Evolutionary conservation across 208 protist species (phyloP).

Genomic region (Acanthamoeba polyphaga): DNA sequence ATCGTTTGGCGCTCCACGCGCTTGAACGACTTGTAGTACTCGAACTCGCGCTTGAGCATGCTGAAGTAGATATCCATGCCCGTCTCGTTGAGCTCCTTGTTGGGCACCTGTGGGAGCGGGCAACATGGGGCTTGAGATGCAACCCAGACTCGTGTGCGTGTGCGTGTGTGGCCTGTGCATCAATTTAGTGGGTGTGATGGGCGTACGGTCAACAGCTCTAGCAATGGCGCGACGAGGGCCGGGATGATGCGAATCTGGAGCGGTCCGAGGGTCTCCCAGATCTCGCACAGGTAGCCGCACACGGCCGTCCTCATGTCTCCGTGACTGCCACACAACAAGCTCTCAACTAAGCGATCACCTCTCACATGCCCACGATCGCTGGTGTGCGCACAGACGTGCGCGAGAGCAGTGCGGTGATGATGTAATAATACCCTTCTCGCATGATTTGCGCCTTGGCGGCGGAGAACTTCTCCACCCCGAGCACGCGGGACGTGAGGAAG

Average conservation of each 20-base stretch:
- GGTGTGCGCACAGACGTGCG: background rate
- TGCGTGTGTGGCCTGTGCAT: too few species aligned
- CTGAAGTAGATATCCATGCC: constrained; percentile 69
- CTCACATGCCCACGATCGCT: background rate
- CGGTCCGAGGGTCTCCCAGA: background rate
- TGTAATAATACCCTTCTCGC: constrained; percentile 29
- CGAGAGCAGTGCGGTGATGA: too few species aligned
- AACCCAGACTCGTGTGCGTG: background rate
- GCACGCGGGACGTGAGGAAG: constrained; percentile 70
- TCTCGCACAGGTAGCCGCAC: background rate
- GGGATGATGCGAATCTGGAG: constrained; percentile 15
- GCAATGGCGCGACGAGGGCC: background rate
- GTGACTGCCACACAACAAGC: background rate
- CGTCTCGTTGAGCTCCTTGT: constrained; percentile 26
- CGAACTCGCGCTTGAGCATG: constrained; percentile 44
- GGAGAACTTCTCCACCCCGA: constrained; percentile 77
- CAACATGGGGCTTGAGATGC: too few species aligned
- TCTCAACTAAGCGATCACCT: background rate
- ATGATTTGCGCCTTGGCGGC: constrained; percentile 68
- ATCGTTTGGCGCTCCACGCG: constrained; percentile 53
- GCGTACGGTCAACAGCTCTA: constrained; percentile 51
- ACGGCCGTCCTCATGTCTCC: constrained; percentile 46
- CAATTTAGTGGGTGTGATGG: background rate
- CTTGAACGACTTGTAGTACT: constrained; percentile 41
- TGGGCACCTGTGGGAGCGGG: constrained; percentile 6